Evolutionary conservation across 2,329 filamentous ascomycete species (phyloP), one percentile per base, ranked within the genome.

Genomic region (Metarhizium album): DNA sequence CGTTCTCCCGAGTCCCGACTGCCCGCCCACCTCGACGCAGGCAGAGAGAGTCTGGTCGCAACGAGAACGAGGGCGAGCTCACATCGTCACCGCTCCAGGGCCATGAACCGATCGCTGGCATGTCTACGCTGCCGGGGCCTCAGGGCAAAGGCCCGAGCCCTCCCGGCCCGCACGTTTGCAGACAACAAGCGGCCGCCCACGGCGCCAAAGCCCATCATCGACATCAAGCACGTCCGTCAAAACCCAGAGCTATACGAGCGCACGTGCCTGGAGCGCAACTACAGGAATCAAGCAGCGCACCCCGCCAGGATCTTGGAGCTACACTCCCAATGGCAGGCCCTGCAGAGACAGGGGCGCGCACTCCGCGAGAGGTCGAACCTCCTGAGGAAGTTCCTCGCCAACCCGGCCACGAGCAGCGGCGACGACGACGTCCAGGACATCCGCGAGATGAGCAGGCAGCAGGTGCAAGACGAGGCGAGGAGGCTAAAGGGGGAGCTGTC

Each of bases 151-250:
- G 47, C 56, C 27, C 53, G 50, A 8, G 48, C 53, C 3, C 43
- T 50, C 48, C 37, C 54, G 35, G 40, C 35, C 42, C 61, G 60
- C 43, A 46, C 54, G 52, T 59, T 62, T 38, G 57, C 59, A 46
- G 61, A 64, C 45, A 49, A 53, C 43, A 67, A 64, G 52, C 76
- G 83, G 38, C 86, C 86, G 4, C 74, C 85, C 2, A 83, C 79
- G 48, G 90, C 87, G 14, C 90, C 89, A 11, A 91, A 88, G 64
- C 81, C 87, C 24, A 78, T 78, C 45, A 78, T 94, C 57, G 86
- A 96, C 70, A 78, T 95, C 64, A 91, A 88, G 66, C 85, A 93
- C 70, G 95, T 98, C 65, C 90, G 90, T 52, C 79, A 89, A 62
- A 87, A 94, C 67, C 81, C 86, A 16, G 80, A 84, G 14, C 76